These are phyloP conservation scores for Leonotis leonurus DNA, from an alignment of 257 asterid genomes.

Conservation along the genomic window DNA sequence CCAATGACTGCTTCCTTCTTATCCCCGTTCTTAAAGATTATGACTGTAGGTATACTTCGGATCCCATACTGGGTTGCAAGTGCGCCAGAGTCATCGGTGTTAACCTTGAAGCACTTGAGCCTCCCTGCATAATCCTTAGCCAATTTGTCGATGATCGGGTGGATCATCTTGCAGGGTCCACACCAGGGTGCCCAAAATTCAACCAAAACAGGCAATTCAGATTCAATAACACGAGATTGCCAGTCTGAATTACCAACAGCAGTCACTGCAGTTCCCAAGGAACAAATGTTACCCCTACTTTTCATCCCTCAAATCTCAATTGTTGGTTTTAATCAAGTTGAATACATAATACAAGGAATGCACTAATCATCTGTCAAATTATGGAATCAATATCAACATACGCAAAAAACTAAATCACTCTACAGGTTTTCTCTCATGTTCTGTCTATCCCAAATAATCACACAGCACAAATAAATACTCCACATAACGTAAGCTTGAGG, in stretches of 20 bases:
- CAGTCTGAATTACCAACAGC: constrained; percentile 48
- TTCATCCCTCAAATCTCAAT: neutral
- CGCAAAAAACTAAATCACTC: neutral
- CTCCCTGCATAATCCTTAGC: constrained; percentile 65
- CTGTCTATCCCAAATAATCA: neutral
- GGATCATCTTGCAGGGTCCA: constrained; percentile 95
- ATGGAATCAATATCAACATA: neutral
- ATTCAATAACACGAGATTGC: constrained; percentile 53
- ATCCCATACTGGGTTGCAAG: constrained; percentile 80
- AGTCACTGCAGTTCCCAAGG: constrained; percentile 47
- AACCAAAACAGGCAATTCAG: constrained; percentile 58
- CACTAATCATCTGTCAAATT: neutral
- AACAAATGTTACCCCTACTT: neutral
- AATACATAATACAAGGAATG: neutral
- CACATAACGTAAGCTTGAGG: neutral
- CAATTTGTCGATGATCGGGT: constrained; percentile 70
- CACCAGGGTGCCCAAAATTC: constrained; percentile 99
- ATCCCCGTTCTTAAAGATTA: constrained; percentile 74
- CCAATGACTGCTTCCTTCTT: constrained; percentile 89
- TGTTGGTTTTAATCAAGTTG: neutral
- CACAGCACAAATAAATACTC: neutral
- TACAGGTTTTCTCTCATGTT: neutral
- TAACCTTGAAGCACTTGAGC: constrained; percentile 82
- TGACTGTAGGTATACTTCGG: constrained; percentile 91
- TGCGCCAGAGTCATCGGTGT: constrained; percentile 73